phyloP scores from a whole-genome alignment of 305 asterid species.

The Fraxinus ornus region DNA sequence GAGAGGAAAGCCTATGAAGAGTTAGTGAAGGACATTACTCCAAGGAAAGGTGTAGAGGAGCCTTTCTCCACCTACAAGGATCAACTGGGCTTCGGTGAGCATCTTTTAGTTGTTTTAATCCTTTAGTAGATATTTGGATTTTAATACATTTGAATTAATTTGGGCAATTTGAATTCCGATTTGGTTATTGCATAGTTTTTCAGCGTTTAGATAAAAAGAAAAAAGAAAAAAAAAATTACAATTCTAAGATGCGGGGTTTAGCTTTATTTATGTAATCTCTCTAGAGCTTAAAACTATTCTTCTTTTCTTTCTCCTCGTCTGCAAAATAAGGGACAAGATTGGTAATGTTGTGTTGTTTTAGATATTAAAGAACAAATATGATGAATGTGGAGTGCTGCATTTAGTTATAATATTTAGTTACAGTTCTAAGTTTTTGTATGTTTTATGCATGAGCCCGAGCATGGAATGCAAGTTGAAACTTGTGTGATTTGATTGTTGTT shows the following conservation, averaged over 20 bases:
- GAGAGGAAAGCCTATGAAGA: constrained; percentile 86
- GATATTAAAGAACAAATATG: background rate
- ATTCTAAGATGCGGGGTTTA: background rate
- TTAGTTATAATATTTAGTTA: background rate
- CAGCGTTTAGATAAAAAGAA: background rate
- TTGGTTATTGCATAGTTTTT: background rate
- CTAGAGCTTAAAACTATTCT: background rate
- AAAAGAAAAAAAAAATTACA: background rate
- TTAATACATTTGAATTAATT: background rate
- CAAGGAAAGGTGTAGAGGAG: constrained; percentile 57
- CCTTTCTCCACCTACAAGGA: constrained; percentile 97
- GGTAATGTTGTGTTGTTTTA: background rate
- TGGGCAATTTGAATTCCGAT: background rate
- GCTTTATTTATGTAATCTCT: background rate
- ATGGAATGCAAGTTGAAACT: background rate
- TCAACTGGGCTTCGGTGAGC: constrained; percentile 86
- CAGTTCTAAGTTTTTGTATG: background rate
- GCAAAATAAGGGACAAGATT: background rate
- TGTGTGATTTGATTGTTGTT: background rate
- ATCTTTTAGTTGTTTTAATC: background rate
- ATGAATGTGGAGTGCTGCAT: background rate
- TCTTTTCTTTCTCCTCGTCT: background rate
- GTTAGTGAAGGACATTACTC: constrained; percentile 89
- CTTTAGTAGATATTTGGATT: background rate
- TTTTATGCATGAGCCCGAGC: background rate